phyloP scores from a whole-genome alignment of 1,139 yeast species.

The Taiozyma onychis region DNA sequence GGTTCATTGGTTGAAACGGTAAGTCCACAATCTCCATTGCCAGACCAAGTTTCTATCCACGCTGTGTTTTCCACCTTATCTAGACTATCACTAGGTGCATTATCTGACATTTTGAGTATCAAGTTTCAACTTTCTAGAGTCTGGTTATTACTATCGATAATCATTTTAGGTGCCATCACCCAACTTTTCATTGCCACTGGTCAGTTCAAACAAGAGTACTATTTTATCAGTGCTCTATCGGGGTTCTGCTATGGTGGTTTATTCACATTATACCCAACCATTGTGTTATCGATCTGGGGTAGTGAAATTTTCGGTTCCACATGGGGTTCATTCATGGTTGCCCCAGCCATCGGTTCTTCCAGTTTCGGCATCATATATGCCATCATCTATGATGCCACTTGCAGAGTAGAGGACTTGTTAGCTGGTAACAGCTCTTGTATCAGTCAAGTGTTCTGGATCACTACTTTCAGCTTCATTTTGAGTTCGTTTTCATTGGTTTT shows the following conservation, averaged over 20 bases:
- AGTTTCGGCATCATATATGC: constrained; percentile 73
- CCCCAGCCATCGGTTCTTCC: constrained; percentile 85
- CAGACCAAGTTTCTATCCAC: constrained; percentile 50
- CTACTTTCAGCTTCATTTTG: constrained; percentile 12
- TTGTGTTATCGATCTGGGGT: constrained; percentile 85
- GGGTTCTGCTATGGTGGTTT: constrained; percentile 81
- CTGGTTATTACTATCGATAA: constrained; percentile 38
- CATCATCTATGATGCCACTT: constrained; percentile 44
- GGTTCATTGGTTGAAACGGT: constrained; percentile 47
- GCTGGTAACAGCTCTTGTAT: constrained; percentile 10
- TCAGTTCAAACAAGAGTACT: constrained; percentile 23
- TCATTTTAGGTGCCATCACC: constrained; percentile 40
- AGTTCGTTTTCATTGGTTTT: constrained; percentile 14
- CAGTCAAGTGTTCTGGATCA: constrained; percentile 18
- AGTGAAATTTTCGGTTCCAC: constrained; percentile 85
- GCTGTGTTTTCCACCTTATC: constrained; percentile 55
- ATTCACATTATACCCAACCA: constrained; percentile 80
- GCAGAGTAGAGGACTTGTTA: constrained; percentile 9
- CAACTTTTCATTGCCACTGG: constrained; percentile 27
- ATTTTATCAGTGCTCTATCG: constrained; percentile 43
- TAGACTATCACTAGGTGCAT: constrained; percentile 60
- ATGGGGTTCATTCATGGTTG: constrained; percentile 88
- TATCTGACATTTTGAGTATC: constrained; percentile 48
- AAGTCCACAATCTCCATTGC: constrained; percentile 27
- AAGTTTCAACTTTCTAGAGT: constrained; percentile 33